Evolutionary conservation across 192 early-diverging fungal genomes (phyloP), one percentile per base, ranked within the genome.

Genomic region (Dissophora ornata): DNA sequence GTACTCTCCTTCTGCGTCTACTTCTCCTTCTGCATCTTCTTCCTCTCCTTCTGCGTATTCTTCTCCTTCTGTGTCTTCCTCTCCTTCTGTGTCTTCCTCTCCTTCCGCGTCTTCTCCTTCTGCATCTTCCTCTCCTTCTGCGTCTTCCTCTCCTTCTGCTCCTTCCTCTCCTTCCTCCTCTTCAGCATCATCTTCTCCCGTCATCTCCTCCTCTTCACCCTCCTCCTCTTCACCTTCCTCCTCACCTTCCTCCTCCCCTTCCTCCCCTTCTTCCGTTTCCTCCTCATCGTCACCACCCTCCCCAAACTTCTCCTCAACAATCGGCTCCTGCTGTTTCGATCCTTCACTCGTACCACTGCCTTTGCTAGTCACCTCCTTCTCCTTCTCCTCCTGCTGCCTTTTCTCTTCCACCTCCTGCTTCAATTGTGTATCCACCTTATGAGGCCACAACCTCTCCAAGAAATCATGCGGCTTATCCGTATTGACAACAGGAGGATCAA

Each of bases 401-500:
- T n/a, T n/a, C n/a, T n/a, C n/a, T n/a, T n/a, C n/a, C n/a, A n/a
- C n/a, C n/a, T n/a, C n/a, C n/a, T 47, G 32, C 25, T 24, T 40
- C 36, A 22, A 7, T 19, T 11, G 16, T 33, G 29, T 13, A 16
- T 32, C 29, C 29, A 2, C 25, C 51, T 28, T 29, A 51, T 61
- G 71, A 26, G 63, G 47, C 18, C 65, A 46, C 36, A 77, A 33
- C 38, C 62, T 9, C 30, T 77, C 65, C 64, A 77, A 50, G 34
- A 77, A 67, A n/a, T 77, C 73, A 51, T 77, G 73, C 24, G 73
- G 73, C 42, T 63, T 67, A 21, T 77, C 40, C 0, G 46, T 48
- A 2, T 8, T 7, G 19, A 26, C 21, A 34, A 16, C 52, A 28
- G 7, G 2, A n/a, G 62, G 65, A 30, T 54, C 56, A 13, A 70